phyloP scores from a whole-genome alignment of 257 asterid species.

The Cynanchum wilfordii region DNA sequence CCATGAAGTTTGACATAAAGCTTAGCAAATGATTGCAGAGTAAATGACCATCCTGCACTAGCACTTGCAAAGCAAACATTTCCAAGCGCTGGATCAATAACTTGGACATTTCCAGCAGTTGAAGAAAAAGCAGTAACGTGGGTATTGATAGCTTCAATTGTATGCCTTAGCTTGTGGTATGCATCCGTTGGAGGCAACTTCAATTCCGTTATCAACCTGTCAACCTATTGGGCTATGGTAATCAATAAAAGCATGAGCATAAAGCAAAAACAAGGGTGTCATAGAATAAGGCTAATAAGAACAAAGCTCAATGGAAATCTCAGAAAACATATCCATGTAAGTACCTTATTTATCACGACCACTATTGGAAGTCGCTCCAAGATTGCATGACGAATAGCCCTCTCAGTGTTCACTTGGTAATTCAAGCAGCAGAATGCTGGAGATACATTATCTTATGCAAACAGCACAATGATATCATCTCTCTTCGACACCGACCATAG shows the following conservation, averaged over 20 bases:
- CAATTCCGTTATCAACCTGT: conserved; percentile 85
- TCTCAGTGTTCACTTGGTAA: conserved; percentile 80
- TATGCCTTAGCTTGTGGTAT: conserved; percentile 85
- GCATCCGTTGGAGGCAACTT: conserved; percentile 97
- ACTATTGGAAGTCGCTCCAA: conserved; percentile 86
- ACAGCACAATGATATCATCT: background rate
- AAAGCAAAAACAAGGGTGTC: too few species aligned
- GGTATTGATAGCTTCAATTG: conserved; percentile 74
- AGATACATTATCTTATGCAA: background rate
- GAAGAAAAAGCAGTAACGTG: too few species aligned
- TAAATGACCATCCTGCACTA: too few species aligned
- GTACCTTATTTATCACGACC: too few species aligned
- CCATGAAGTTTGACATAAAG: too few species aligned
- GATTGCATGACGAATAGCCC: conserved; percentile 87
- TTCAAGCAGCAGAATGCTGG: background rate
- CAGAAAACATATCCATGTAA: too few species aligned
- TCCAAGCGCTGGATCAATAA: too few species aligned
- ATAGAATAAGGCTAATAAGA: too few species aligned
- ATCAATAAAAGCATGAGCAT: conserved; percentile 17
- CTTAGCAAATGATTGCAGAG: too few species aligned
- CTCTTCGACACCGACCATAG: background rate
- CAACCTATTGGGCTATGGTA: conserved; percentile 61
- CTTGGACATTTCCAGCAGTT: too few species aligned
- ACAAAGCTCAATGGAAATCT: too few species aligned
- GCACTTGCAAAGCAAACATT: too few species aligned